These are phyloP conservation scores for Zostera marina DNA, from an alignment of 116 monocot species.

Conservation along the genomic window DNA sequence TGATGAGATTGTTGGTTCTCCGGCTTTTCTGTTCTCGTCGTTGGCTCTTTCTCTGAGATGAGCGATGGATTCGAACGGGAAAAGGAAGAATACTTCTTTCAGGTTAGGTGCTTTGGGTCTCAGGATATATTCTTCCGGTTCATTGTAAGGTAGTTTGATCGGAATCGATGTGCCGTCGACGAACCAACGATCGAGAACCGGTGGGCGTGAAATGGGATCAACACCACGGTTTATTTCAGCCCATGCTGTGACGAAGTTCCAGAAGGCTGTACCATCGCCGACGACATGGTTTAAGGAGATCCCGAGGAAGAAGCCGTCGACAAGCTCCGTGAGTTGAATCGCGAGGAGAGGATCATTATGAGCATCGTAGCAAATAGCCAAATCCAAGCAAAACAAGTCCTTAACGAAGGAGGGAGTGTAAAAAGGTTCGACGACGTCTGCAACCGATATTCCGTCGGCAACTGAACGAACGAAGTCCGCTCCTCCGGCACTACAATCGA, in stretches of 20 bases:
- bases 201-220: conserved; percentile 14
- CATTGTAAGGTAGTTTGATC: conserved; percentile 29
- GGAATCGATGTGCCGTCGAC: conserved; percentile 1
- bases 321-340: conserved; percentile 40
- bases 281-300: conserved; percentile 63
- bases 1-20: conserved; percentile 24
- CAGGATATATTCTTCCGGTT: conserved; percentile 21
- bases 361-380: conserved; percentile 34
- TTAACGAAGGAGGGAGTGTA: conserved; percentile 17
- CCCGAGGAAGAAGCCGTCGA: conserved; percentile 55
- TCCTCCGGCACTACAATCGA: conserved; percentile 23
- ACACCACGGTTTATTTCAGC: conserved; percentile 28
- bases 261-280: conserved; percentile 39
- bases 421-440: conserved; percentile 14
- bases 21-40: conserved; percentile 8
- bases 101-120: conserved; percentile 17
- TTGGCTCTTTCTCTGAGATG: conserved; percentile 45
- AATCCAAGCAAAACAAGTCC: conserved; percentile 21
- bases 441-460: conserved; percentile 11
- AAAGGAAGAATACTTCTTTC: conserved; percentile 37
- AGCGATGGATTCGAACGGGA: conserved; percentile 18
- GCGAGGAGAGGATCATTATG: conserved; percentile 18
- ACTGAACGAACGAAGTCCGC: conserved; percentile 25
- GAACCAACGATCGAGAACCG: conserved; percentile 42
- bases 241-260: conserved; percentile 50